A percentile compares a stretch with the other conserved stretches of the same genome.
Conservation (phyloP, 768 basidiomycete species). For the Punctularia strigosozonata region DNA sequence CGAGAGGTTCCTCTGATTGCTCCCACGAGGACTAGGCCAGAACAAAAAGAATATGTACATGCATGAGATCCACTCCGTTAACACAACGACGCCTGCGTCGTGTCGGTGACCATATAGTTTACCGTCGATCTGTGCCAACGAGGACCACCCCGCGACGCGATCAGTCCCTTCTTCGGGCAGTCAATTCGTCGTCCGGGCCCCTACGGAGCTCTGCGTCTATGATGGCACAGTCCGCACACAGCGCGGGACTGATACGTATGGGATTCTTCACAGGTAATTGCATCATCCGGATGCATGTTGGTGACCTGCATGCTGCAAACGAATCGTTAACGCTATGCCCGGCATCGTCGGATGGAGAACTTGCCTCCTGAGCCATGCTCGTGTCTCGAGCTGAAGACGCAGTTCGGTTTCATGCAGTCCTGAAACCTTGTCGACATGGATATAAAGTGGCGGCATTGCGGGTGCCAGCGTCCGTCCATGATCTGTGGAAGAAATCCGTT, state of each 20-base stretch:
- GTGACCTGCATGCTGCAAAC: slow-evolving; percentile 33
- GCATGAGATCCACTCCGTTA: too few relatives aligned
- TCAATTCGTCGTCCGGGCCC: too few relatives aligned
- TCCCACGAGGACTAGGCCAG: too few relatives aligned
- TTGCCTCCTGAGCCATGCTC: slow-evolving; percentile 29
- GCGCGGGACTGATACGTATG: slow-evolving; percentile 53
- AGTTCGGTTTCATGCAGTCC: slow-evolving; percentile 53
- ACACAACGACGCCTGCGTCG: too few relatives aligned
- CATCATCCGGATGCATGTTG: slow-evolving; percentile 54
- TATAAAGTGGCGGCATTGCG: slow-evolving; percentile 58
- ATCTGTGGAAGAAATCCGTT: slow-evolving; percentile 28
- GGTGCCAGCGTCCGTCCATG: slow-evolving; percentile 67
- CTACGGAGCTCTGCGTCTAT: too few relatives aligned
- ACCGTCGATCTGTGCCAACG: too few relatives aligned
- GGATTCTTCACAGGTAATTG: slow-evolving; percentile 55
- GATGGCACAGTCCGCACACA: slow-evolving; percentile 24
- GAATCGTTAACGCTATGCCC: background rate
- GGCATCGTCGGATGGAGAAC: too few relatives aligned
- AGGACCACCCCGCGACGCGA: too few relatives aligned
- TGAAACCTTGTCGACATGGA: slow-evolving; percentile 58
- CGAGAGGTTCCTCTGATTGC: too few relatives aligned
- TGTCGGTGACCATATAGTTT: too few relatives aligned
- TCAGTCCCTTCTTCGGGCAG: too few relatives aligned
- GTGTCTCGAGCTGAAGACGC: slow-evolving; percentile 63
- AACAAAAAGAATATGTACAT: too few relatives aligned